Conservation (phyloP, 768 basidiomycete species). For the Leccinum disarticulatum region DNA sequence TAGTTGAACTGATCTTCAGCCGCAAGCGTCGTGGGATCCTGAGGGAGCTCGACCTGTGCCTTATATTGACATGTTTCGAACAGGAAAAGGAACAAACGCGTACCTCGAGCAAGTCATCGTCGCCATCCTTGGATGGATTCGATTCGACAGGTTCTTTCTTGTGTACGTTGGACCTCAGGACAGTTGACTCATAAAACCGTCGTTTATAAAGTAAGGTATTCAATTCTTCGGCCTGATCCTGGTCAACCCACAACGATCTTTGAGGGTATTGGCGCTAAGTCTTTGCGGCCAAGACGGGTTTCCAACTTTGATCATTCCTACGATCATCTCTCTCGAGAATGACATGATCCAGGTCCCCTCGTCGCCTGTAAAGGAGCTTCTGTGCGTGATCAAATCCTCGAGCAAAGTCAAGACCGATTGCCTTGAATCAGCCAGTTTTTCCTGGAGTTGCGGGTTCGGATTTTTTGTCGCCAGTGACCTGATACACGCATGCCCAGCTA, state of each 20-base stretch:
- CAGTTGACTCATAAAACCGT: no score
- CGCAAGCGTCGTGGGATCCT: background rate
- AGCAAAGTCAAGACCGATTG: slow-evolving; percentile 18
- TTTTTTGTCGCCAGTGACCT: slow-evolving; percentile 18
- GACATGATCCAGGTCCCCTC: slow-evolving; percentile 21
- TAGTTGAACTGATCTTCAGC: background rate
- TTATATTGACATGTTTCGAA: background rate
- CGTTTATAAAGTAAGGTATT: slow-evolving; percentile 2
- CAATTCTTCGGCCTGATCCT: slow-evolving; percentile 4
- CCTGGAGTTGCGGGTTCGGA: background rate
- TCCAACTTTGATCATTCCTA: slow-evolving; percentile 13
- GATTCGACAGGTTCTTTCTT: no score
- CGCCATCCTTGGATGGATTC: no score
- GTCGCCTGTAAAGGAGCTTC: slow-evolving; percentile 12
- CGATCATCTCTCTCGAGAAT: slow-evolving; percentile 19
- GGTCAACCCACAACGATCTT: slow-evolving; percentile 14
- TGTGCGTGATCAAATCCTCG: slow-evolving; percentile 23
- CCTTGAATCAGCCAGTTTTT: slow-evolving; percentile 15
- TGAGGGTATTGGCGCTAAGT: slow-evolving; percentile 8
- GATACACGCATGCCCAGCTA: slow-evolving; percentile 31
- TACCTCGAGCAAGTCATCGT: background rate
- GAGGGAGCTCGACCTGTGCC: background rate
- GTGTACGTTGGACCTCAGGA: no score
- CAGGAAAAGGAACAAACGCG: background rate
- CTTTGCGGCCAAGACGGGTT: slow-evolving; percentile 6